These are phyloP conservation scores for Candida dubliniensis DNA, from an alignment of 1,139 yeast species.

Conservation along the genomic window DNA sequence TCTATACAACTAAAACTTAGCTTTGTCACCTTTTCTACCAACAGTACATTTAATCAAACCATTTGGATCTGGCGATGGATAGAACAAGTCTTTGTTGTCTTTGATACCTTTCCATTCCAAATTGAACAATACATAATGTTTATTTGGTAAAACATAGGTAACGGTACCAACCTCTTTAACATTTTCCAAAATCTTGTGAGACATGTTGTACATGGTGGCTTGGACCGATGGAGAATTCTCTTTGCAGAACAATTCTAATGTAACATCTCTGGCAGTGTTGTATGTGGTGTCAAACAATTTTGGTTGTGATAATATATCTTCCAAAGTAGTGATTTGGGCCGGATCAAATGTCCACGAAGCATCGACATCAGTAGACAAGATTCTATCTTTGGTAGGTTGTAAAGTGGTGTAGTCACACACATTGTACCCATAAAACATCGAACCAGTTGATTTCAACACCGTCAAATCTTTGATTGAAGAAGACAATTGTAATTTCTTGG, in stretches of 20 bases:
- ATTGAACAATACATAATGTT: conserved; percentile 81
- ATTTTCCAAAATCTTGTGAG: conserved; percentile 61
- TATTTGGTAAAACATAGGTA: conserved; percentile 79
- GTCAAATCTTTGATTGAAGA: conserved; percentile 82
- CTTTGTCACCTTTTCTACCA: conserved; percentile 48
- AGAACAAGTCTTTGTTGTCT: conserved; percentile 78
- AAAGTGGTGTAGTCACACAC: conserved; percentile 86
- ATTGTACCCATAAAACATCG: conserved; percentile 87
- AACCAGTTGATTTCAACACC: conserved; percentile 89
- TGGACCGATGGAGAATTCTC: conserved; percentile 92
- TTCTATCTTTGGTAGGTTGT: conserved; percentile 77
- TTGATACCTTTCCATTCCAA: conserved; percentile 81
- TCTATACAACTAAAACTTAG: conserved; percentile 32
- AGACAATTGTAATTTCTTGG: conserved; percentile 53
- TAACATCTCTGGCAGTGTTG: conserved; percentile 60
- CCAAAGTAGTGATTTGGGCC: conserved; percentile 48
- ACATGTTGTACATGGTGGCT: conserved; percentile 95
- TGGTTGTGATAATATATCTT: conserved; percentile 47
- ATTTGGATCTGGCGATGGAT: conserved; percentile 90
- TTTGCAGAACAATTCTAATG: conserved; percentile 74
- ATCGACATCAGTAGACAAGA: conserved; percentile 83
- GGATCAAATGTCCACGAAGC: conserved; percentile 70
- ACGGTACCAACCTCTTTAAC: conserved; percentile 63
- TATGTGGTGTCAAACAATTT: conserved; percentile 69
- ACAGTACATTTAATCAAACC: conserved; percentile 88